phyloP scores from a whole-genome alignment of 805 yeast genomes.

The Suhomyces emberorum region DNA sequence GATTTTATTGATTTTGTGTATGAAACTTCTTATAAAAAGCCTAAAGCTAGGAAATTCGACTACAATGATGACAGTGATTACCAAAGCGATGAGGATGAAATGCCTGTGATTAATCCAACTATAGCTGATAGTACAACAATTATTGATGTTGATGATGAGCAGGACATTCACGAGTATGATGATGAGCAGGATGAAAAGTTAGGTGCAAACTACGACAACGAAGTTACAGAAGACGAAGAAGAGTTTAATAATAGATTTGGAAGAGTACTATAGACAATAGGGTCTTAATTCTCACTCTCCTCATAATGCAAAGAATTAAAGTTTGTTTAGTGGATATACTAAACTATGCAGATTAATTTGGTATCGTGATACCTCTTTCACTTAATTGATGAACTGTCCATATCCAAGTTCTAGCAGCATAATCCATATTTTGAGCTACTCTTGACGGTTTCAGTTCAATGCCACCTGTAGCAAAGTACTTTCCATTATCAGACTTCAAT shows the following conservation, averaged over 20 bases:
- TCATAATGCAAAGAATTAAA: not conserved
- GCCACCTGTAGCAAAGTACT: conserved; percentile 64
- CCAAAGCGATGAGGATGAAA: conserved; percentile 3
- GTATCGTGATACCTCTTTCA: conserved; percentile 40
- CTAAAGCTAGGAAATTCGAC: conserved; percentile 2
- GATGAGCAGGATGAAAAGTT: conserved; percentile 7
- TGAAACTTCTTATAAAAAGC: conserved; percentile 2
- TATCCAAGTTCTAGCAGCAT: conserved; percentile 70
- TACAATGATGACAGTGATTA: conserved; percentile 16
- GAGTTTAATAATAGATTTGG: not conserved
- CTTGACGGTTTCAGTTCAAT: conserved; percentile 51
- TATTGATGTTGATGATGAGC: conserved; percentile 12
- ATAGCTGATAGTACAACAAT: conserved; percentile 2
- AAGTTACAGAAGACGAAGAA: conserved; percentile 1
- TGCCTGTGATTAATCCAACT: not conserved
- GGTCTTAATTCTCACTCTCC: too few relatives aligned
- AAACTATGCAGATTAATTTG: conserved; percentile 12
- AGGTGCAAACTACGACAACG: conserved; percentile 2
- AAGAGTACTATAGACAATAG: not conserved
- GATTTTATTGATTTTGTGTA: conserved; percentile 10
- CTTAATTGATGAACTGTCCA: conserved; percentile 68
- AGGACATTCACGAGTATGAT: conserved; percentile 10
- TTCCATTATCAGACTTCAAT: conserved; percentile 61
- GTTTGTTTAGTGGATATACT: too few relatives aligned
- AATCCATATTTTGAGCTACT: conserved; percentile 53